phyloP scores from a whole-genome alignment of 805 yeast genomes.

The Ogataea methylovora region DNA sequence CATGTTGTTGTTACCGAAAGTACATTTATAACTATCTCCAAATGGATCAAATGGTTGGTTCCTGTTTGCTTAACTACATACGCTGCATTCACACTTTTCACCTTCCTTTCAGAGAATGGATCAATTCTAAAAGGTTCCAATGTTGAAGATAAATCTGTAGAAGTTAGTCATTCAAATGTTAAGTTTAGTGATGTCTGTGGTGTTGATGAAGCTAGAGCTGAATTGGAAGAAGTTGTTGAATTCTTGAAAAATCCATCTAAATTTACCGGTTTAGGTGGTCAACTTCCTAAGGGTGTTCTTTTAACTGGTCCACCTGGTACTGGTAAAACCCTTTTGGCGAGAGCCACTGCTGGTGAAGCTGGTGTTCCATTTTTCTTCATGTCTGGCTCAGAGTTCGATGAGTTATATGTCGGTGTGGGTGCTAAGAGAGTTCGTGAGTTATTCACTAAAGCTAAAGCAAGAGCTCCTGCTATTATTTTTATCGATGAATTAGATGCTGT shows the following conservation, averaged over 20 bases:
- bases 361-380: slow-evolving; percentile 97
- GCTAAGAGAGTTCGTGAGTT: slow-evolving; percentile 96
- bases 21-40: slow-evolving; percentile 65
- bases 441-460: slow-evolving; percentile 85
- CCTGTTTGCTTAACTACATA: slow-evolving; percentile 76
- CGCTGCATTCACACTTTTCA: slow-evolving; percentile 72
- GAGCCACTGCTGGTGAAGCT: slow-evolving; percentile 99
- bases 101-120: slow-evolving; percentile 74
- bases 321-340: slow-evolving; percentile 92
- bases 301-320: slow-evolving; percentile 99
- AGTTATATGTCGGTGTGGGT: slow-evolving; percentile 97
- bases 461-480: slow-evolving; percentile 94
- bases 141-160: slow-evolving; percentile 70
- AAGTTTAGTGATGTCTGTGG: slow-evolving; percentile 93
- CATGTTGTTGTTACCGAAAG: slow-evolving; percentile 93
- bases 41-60: slow-evolving; percentile 84
- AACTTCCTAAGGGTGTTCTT: slow-evolving; percentile 93
- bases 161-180: slow-evolving; percentile 78
- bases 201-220: slow-evolving; percentile 97
- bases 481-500: slow-evolving; percentile 98
- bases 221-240: slow-evolving; percentile 96
- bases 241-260: slow-evolving; percentile 93
- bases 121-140: slow-evolving; percentile 72
- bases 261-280: slow-evolving; percentile 95
- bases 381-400: slow-evolving; percentile 98